A percentile compares a stretch with the other conserved stretches of the same genome.
These are phyloP conservation scores for Fusarium sp. DNA, from an alignment of 2,329 filamentous ascomycete genomes.

Conservation along the genomic window DNA sequence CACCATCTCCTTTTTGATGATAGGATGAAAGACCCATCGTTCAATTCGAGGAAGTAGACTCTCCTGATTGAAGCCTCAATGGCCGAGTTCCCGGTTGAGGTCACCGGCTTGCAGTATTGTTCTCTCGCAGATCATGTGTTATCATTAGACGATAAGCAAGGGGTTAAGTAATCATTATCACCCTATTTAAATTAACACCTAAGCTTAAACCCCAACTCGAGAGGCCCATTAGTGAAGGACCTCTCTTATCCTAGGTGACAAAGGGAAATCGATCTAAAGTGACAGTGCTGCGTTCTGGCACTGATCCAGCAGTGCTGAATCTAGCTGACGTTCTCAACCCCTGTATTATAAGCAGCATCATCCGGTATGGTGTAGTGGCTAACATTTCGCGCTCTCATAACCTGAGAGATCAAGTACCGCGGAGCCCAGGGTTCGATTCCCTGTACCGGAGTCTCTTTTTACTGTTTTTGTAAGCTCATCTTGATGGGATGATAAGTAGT, in stretches of 20 bases:
- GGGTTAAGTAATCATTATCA: not conserved
- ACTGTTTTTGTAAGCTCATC: not conserved
- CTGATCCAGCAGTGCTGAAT: not conserved
- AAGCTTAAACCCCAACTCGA: not conserved
- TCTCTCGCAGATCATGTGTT: not conserved
- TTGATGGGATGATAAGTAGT: not conserved
- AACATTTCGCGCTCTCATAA: conserved; percentile 47
- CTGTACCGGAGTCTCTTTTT: conserved; percentile 14
- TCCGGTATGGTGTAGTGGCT: conserved; percentile 48
- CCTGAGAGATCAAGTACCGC: conserved; percentile 30
- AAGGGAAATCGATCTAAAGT: not conserved
- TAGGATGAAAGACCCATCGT: not conserved
- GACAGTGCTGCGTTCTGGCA: not conserved
- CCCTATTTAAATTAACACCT: not conserved
- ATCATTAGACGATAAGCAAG: not conserved
- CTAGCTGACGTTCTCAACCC: fast-evolving
- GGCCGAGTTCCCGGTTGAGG: not conserved
- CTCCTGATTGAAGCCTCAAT: not conserved
- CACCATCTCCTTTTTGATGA: not conserved
- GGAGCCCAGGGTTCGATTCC: conserved; percentile 30
- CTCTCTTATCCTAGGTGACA: not conserved
- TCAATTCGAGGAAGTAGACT: not conserved
- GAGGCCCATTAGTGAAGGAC: not conserved
- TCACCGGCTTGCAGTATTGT: not conserved
- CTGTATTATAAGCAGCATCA: not conserved